Percentiles rank a stretch among this genome's conserved stretches.
Evolutionary conservation across 805 yeast species (phyloP).

Genomic region (Candida pini): DNA sequence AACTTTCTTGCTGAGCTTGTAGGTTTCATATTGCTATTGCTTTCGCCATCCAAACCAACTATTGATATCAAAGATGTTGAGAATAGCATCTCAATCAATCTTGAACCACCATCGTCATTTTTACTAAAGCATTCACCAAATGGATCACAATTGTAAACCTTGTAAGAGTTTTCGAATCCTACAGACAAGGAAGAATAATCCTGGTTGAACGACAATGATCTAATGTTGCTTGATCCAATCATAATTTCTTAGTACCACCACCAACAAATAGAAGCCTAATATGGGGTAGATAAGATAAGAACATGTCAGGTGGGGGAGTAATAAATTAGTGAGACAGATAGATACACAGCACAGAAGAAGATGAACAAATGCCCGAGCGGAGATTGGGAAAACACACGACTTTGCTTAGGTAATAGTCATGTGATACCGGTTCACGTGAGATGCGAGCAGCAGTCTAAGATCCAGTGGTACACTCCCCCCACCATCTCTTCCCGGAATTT

Average conservation of each 20-base stretch:
- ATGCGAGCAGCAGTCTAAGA: no score
- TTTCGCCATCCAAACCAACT: conserved; percentile 69
- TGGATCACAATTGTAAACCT: conserved; percentile 83
- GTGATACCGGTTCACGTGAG: no score
- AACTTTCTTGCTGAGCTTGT: conserved; percentile 72
- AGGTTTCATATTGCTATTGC: conserved; percentile 72
- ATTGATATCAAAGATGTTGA: conserved; percentile 81
- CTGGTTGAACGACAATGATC: conserved; percentile 60
- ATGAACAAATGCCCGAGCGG: no score
- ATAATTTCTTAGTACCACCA: conserved; percentile 8
- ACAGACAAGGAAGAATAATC: conserved; percentile 78
- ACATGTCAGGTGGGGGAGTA: no score
- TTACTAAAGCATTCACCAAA: conserved; percentile 64
- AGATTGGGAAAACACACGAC: no score
- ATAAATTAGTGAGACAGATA: background rate
- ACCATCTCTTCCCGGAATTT: no score
- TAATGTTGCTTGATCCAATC: conserved; percentile 6
- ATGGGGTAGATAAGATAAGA: background rate
- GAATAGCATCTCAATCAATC: conserved; percentile 84
- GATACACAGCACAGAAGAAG: background rate
- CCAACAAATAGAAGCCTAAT: background rate
- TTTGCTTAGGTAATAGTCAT: no score
- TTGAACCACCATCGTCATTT: conserved; percentile 47
- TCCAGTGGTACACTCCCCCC: no score
- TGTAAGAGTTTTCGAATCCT: conserved; percentile 60